Percentiles rank a stretch among this genome's conserved stretches.
phyloP scores from a whole-genome alignment of 2,329 filamentous ascomycete genomes.

The Fusarium cyanostomum region DNA sequence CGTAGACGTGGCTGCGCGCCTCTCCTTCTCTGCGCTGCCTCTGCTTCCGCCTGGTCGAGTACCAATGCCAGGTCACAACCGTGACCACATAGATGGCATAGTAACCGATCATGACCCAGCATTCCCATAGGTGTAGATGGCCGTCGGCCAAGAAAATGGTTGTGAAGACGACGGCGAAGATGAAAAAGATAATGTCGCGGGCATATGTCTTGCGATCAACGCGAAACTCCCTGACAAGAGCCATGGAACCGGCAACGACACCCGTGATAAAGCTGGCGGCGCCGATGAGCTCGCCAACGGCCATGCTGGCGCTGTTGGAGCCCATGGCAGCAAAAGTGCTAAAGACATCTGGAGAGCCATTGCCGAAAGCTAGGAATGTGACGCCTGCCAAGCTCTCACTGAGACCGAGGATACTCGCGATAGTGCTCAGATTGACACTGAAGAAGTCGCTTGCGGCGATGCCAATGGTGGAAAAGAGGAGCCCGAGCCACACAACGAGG shows the following conservation, averaged over 20 bases:
- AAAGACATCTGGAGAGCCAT: slow-evolving; percentile 97
- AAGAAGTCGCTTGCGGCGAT: slow-evolving; percentile 99
- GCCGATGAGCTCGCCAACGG: slow-evolving; percentile 92
- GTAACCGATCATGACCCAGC: slow-evolving; percentile 86
- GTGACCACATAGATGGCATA: slow-evolving; percentile 90
- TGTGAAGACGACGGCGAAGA: slow-evolving; percentile 84
- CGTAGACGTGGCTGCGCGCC: slow-evolving; percentile 78
- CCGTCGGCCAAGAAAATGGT: slow-evolving; percentile 90
- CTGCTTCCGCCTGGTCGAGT: slow-evolving; percentile 69
- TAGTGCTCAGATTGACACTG: slow-evolving; percentile 94
- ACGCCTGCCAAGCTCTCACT: slow-evolving; percentile 97
- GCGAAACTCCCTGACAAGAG: slow-evolving; percentile 91
- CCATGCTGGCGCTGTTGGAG: slow-evolving; percentile 96
- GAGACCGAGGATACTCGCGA: slow-evolving; percentile 87
- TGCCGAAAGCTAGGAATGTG: slow-evolving; percentile 95
- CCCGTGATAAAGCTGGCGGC: slow-evolving; percentile 96
- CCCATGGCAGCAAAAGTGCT: slow-evolving; percentile 98
- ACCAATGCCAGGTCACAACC: slow-evolving; percentile 94
- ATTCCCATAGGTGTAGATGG: slow-evolving; percentile 87
- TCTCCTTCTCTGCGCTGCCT: slow-evolving; percentile 73
- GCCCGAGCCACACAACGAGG: slow-evolving; percentile 81
- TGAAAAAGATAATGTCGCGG: slow-evolving; percentile 91
- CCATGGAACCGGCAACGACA: slow-evolving; percentile 97
- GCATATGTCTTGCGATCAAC: slow-evolving; percentile 91
- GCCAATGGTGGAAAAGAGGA: slow-evolving; percentile 96